Conservation (phyloP, 352 stramenopile genomes). For the Globisporangium nodosum region DNA sequence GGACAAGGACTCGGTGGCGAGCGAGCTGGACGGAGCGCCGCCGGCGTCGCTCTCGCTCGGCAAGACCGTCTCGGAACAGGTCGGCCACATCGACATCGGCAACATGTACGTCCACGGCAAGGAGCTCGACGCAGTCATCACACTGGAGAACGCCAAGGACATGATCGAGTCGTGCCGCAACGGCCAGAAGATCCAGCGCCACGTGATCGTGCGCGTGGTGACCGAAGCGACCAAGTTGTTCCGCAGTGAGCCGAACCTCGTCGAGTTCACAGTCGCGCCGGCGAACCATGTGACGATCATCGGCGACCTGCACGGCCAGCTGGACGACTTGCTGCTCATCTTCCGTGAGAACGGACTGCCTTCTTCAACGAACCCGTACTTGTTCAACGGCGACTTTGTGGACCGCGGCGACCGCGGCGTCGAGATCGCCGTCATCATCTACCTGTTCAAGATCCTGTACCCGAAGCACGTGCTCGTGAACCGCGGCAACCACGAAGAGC, state of each 20-base stretch:
- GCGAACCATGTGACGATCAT: constrained; percentile 76
- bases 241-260: constrained; percentile 46
- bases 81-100: constrained; percentile 75
- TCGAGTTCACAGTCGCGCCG: constrained; percentile 61
- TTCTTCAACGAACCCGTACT: constrained; percentile 67
- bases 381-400: constrained; percentile 87
- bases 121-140: constrained; percentile 57
- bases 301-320: constrained; percentile 80
- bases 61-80: constrained; percentile 53
- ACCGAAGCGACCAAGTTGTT: constrained; percentile 54
- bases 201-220: constrained; percentile 70
- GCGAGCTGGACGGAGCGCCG: constrained; percentile 9
- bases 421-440: constrained; percentile 80
- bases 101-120: constrained; percentile 76
- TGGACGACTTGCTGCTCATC: constrained; percentile 82
- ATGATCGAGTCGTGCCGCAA: constrained; percentile 80
- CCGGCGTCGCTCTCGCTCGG: constrained; percentile 17
- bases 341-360: constrained; percentile 79
- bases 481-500: constrained; percentile 85
- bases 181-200: constrained; percentile 69
- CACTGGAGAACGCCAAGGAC: constrained; percentile 52
- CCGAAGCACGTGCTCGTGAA: constrained; percentile 71
- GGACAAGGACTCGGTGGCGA: constrained; percentile 29
- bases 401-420: constrained; percentile 72
- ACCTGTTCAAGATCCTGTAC: constrained; percentile 78